A percentile compares a stretch with the other conserved stretches of the same genome.
These are phyloP conservation scores for Phytophthora idaei DNA, from an alignment of 352 stramenopile species.

Conservation along the genomic window DNA sequence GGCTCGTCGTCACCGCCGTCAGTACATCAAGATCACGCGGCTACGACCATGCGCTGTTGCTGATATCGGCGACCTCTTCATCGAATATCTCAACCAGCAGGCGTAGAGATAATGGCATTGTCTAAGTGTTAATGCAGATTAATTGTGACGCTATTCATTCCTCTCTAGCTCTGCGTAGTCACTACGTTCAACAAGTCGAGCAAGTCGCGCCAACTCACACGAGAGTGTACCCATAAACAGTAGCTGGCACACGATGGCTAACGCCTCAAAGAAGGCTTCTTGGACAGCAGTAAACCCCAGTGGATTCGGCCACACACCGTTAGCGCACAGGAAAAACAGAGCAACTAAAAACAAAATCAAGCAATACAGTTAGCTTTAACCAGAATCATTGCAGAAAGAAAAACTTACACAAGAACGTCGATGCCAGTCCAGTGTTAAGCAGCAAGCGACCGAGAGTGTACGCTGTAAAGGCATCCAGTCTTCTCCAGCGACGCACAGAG, in stretches of 20 bases:
- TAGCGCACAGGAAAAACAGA: slow-evolving; percentile 82
- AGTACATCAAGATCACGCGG: slow-evolving; percentile 85
- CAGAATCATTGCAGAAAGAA: background rate
- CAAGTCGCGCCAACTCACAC: slow-evolving; percentile 70
- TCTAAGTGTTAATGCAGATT: background rate
- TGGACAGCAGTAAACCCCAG: slow-evolving; percentile 80
- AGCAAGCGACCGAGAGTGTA: slow-evolving; percentile 61
- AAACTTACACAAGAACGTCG: slow-evolving; percentile 70
- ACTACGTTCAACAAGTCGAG: slow-evolving; percentile 59
- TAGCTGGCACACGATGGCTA: slow-evolving; percentile 87
- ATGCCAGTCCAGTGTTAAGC: slow-evolving; percentile 53
- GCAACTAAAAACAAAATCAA: slow-evolving; percentile 47
- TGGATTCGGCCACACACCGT: slow-evolving; percentile 79
- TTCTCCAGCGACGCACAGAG: slow-evolving; percentile 57
- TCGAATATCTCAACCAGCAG: slow-evolving; percentile 83
- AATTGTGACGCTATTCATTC: slow-evolving; percentile 42
- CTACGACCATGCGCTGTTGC: slow-evolving; percentile 57
- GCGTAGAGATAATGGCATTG: slow-evolving; percentile 30
- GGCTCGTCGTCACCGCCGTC: slow-evolving; percentile 69
- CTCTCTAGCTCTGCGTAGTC: slow-evolving; percentile 71
- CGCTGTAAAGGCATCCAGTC: slow-evolving; percentile 48
- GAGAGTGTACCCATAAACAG: slow-evolving; percentile 88
- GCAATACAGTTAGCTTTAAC: background rate
- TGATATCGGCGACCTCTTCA: slow-evolving; percentile 68
- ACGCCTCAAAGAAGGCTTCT: slow-evolving; percentile 83